Base-by-base conservation (phyloP, 208 protist genomes). In the Acanthamoeba lenticulata region DNA sequence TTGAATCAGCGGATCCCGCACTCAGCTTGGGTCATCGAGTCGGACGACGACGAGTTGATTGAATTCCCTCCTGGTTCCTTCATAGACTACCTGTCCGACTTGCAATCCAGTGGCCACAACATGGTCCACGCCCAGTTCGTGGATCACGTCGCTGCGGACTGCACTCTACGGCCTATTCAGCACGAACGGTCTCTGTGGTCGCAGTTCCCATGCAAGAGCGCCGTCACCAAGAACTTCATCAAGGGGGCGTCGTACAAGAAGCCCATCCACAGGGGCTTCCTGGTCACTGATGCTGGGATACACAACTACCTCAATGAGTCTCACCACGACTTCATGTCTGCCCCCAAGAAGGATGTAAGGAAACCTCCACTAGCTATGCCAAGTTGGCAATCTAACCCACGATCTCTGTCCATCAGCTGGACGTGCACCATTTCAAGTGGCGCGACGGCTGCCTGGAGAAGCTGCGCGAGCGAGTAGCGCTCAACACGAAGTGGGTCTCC, bases 381-480 rank as follows among this genome's bases (percentile, higher is more conserved):
- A n/a, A n/a, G n/a, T n/a, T n/a, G n/a, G n/a, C n/a, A n/a, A n/a
- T n/a, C n/a, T n/a, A n/a, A n/a, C n/a, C n/a, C n/a, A n/a, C 47
- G 47, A 52, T 52, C 47, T 52, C 47, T 19, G 9, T 15, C 47
- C 72, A 9, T 83, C 40, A 86, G 77, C 32, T 86, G 77, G 21
- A 2, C 24, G 5, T 86, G 13, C 77, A 86, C 15, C 77, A 86
- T 38, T 86, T 86, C 47, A 86, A 86, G 77, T 86, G 77, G 77
- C 40, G 77, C 0, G 77, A 86, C n/a, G 32, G 40, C 13, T 60
- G 38, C 4, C 40, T 86, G 0, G 77, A 86, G 44, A 86, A 86
- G 77, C 77, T 86, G 2, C 44, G 4, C 7, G 77, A 86, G 40
- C 15, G 77, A 29, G 4, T 6, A 0, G 38, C 0, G 0, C 27